phyloP scores from a whole-genome alignment of 2,329 filamentous ascomycete genomes.

The Pseudopithomyces maydicus region DNA sequence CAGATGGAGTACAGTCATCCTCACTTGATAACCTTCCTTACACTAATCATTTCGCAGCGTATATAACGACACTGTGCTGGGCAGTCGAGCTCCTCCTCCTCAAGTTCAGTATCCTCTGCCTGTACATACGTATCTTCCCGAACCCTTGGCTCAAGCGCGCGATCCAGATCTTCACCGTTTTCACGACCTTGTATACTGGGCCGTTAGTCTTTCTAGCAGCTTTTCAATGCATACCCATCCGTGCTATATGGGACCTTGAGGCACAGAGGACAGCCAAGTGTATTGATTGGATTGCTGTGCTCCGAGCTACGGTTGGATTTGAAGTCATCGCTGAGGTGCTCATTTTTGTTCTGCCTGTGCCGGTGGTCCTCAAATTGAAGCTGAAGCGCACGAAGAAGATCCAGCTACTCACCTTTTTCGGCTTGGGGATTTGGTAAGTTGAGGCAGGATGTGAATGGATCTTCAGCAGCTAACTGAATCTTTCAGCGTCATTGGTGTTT shows the following conservation, averaged over 20 bases:
- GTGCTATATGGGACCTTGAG: constrained; percentile 2
- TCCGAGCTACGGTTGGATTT: not conserved
- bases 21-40: not conserved
- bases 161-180: not conserved
- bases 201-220: not conserved
- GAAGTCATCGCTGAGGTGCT: constrained; percentile 3
- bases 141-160: constrained; percentile 3
- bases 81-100: constrained; percentile 1
- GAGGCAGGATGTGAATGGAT: no score
- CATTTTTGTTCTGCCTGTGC: not conserved
- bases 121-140: constrained; percentile 1
- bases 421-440: not conserved
- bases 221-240: not conserved
- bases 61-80: constrained; percentile 1
- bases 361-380: constrained; percentile 3
- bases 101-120: constrained; percentile 1
- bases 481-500: not conserved
- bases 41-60: not conserved
- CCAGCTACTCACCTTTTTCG: not conserved
- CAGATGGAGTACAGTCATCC: not conserved
- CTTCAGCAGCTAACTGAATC: not conserved
- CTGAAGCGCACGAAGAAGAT: constrained; percentile 4
- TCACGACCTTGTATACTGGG: not conserved
- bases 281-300: constrained; percentile 1
- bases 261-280: not conserved